Evolutionary conservation across 2,329 filamentous ascomycete genomes (phyloP), one percentile per base, ranked within the genome.

Genomic region (Penicillium oxalicum): DNA sequence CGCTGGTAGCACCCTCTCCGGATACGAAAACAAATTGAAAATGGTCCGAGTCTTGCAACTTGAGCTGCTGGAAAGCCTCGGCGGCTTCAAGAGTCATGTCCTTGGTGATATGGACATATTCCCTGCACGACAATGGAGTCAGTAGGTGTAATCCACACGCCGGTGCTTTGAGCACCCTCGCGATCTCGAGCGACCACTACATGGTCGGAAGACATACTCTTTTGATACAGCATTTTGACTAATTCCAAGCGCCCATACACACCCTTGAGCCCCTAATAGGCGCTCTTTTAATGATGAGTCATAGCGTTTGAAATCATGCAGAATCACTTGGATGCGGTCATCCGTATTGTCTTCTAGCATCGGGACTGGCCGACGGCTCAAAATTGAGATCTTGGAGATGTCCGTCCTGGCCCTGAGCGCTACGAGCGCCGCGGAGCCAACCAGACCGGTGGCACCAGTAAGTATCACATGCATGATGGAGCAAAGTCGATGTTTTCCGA

Each of bases 1-100:
- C 68, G 25, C 61, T 60, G 1, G 61, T 64, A 26, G 61, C 61
- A 11, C 61, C 61, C 41, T 64, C 60, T 0, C 83, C 85, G 0
- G 86, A 89, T 28, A 90, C 77, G 61, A 82, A 86, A 53, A 89
- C 74, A 64, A 89, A 90, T 44, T 80, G 80, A 66, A 89, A 83
- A 34, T 18, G 24, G 4, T 49, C 48, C 7, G 47, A 45, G 4
- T 42, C 36, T 0, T 81, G 78, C 36, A 73, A 61, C 2, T 75
- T 68, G 9, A 83, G 66, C 0, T 64, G 64, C 1, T 74, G 64
- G 58, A 87, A 84, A 9, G 82, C 80, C 50, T 75, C 72, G 1
- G 83, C 84, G 0, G 83, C 84, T 2, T 75, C 78, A 1, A 88
- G 61, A 1, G 86, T 67, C 61, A 82, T 88, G 61, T 82, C 77